phyloP scores from a whole-genome alignment of 257 asterid genomes.

The Salvia rosmarinus region DNA sequence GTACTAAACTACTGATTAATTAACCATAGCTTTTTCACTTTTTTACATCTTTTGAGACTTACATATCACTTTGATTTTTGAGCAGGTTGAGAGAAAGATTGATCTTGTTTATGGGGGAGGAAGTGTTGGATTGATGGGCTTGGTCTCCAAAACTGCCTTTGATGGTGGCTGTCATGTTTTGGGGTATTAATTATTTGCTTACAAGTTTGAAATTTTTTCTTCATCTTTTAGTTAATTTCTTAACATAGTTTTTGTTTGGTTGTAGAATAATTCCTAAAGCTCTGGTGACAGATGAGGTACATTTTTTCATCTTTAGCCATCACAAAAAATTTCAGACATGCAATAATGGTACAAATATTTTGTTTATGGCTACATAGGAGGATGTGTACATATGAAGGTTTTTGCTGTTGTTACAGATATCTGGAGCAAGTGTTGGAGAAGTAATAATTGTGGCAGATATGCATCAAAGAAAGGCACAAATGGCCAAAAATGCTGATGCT shows the following conservation, averaged over 20 bases:
- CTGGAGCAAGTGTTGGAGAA: conserved; percentile 58
- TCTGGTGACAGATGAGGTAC: conserved; percentile 68
- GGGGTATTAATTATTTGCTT: conserved; percentile 39
- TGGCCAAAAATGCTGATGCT: conserved; percentile 75
- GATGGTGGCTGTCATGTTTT: conserved; percentile 75
- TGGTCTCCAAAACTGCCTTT: conserved; percentile 58
- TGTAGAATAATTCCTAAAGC: conserved; percentile 64
- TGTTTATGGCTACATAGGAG: no score
- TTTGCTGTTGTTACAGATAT: conserved; percentile 39
- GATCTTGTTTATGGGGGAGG: conserved; percentile 79
- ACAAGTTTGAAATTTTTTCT: no score
- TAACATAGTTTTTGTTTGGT: neutral
- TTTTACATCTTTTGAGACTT: neutral
- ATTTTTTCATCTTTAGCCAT: neutral
- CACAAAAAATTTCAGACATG: neutral
- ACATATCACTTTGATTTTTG: neutral
- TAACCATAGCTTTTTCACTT: neutral
- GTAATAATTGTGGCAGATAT: conserved; percentile 62
- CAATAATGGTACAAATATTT: neutral
- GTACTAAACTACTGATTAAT: conserved; percentile 28
- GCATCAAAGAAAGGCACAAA: conserved; percentile 77
- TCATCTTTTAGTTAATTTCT: no score
- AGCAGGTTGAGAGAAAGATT: conserved; percentile 60
- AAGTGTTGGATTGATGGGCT: conserved; percentile 67
- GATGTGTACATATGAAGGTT: no score